Conservation (phyloP, 176 grass and related monocot genomes). For the Aegilops longissima region DNA sequence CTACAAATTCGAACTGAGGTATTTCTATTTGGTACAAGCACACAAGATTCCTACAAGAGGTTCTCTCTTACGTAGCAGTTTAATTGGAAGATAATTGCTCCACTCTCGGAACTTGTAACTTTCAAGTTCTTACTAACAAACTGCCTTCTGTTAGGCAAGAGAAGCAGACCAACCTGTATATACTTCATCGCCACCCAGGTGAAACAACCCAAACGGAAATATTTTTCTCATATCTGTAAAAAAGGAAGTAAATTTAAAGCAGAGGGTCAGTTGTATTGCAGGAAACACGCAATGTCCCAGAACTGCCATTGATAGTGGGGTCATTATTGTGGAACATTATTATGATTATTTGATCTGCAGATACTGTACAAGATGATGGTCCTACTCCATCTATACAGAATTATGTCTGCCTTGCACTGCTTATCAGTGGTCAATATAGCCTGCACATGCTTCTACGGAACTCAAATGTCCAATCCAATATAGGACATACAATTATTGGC, state of each 20-base stretch:
- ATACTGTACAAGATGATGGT: constrained; percentile 20
- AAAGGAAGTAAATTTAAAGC: background rate
- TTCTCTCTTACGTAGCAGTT: background rate
- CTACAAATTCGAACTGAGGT: background rate
- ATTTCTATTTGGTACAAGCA: background rate
- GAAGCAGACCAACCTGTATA: constrained; percentile 68
- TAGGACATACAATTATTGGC: background rate
- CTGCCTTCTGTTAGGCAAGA: constrained; percentile 10
- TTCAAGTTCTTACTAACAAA: background rate
- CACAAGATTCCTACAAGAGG: background rate
- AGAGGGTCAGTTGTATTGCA: constrained; percentile 4
- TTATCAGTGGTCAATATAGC: constrained; percentile 7
- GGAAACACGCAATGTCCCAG: background rate
- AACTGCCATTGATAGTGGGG: background rate
- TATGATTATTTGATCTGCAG: background rate
- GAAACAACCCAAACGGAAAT: constrained; percentile 92
- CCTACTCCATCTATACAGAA: background rate
- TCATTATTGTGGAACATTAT: constrained; percentile 17
- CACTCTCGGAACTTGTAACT: background rate
- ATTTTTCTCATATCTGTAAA: constrained; percentile 96
- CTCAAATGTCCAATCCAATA: background rate
- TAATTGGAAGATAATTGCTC: background rate
- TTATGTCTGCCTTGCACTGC: constrained; percentile 5
- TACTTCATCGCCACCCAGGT: constrained; percentile 99
- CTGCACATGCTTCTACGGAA: constrained; percentile 3